A percentile compares a stretch with the other conserved stretches of the same genome.
Evolutionary conservation across 1,284 basidiomycete species (phyloP).

Genomic region (Cryptococcus jaspeensis): DNA sequence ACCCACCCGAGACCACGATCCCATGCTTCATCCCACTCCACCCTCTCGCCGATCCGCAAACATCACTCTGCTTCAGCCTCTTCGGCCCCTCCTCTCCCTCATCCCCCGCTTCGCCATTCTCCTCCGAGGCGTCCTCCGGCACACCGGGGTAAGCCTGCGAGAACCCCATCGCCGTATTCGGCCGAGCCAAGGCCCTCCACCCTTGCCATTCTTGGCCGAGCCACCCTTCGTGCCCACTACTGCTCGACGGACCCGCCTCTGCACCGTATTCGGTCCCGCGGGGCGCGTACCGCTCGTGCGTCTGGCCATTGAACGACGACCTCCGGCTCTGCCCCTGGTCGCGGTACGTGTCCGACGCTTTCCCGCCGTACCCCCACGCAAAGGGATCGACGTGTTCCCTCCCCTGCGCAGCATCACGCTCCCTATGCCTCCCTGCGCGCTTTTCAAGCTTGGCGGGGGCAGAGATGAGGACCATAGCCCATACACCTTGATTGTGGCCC

Average conservation of each 20-base stretch:
- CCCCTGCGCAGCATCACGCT: background rate
- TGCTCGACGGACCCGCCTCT: no score
- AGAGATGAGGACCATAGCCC: conserved; percentile 76
- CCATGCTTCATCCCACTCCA: conserved; percentile 63
- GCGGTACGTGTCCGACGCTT: conserved; percentile 17
- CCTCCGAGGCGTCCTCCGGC: no score
- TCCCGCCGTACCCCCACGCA: background rate
- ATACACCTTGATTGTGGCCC: conserved; percentile 87
- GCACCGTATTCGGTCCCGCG: background rate
- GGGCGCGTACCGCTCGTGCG: conserved; percentile 12
- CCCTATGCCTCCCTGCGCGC: background rate
- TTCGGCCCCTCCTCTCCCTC: background rate
- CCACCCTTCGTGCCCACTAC: no score
- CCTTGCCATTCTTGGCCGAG: no score
- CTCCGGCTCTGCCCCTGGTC: conserved; percentile 27
- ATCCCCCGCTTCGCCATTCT: background rate
- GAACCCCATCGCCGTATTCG: conserved; percentile 18
- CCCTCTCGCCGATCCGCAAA: conserved; percentile 64
- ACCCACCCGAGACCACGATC: conserved; percentile 86
- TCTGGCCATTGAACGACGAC: conserved; percentile 21
- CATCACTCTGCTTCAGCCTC: conserved; percentile 55
- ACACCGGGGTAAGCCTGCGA: no score
- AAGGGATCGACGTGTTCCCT: background rate
- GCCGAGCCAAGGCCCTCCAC: background rate
- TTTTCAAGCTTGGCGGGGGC: conserved; percentile 10